Conservation (phyloP, 2,329 filamentous ascomycete genomes). For the Colletotrichum lupini region DNA sequence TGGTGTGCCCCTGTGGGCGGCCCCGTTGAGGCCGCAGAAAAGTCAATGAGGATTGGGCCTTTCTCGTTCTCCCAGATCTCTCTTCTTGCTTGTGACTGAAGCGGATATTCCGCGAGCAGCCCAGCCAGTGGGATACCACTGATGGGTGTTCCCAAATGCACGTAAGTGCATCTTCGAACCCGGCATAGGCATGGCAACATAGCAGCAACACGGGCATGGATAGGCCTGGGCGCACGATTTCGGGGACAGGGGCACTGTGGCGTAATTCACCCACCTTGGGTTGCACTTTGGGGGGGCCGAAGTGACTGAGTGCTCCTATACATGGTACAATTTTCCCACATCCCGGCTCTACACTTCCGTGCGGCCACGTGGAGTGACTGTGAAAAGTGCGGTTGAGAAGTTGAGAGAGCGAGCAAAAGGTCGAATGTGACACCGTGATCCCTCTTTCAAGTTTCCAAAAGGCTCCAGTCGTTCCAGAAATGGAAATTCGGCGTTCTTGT, state of each 20-base stretch:
- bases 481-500: not conserved
- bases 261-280: not conserved
- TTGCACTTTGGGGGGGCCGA: not conserved
- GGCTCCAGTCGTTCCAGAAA: constrained; percentile 8
- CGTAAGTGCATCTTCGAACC: constrained; percentile 12
- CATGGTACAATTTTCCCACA: constrained; percentile 24
- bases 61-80: not conserved
- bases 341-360: constrained; percentile 23
- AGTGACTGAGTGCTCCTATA: not conserved
- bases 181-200: not conserved
- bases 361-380: constrained; percentile 26
- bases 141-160: constrained; percentile 17
- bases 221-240: constrained; percentile 9
- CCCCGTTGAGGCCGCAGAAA: not conserved
- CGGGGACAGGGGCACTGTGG: constrained; percentile 15
- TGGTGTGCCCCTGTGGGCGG: not conserved
- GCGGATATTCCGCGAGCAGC: not conserved
- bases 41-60: constrained; percentile 5
- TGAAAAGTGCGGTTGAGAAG: not conserved
- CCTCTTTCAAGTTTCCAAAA: not conserved
- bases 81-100: not conserved
- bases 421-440: not conserved
- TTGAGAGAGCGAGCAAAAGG: not conserved
- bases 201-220: not conserved
- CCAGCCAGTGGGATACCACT: not conserved